A percentile compares a stretch with the other conserved stretches of the same genome.
phyloP scores from a whole-genome alignment of 139 green algal species.

The Edaphochlamys debaryana region DNA sequence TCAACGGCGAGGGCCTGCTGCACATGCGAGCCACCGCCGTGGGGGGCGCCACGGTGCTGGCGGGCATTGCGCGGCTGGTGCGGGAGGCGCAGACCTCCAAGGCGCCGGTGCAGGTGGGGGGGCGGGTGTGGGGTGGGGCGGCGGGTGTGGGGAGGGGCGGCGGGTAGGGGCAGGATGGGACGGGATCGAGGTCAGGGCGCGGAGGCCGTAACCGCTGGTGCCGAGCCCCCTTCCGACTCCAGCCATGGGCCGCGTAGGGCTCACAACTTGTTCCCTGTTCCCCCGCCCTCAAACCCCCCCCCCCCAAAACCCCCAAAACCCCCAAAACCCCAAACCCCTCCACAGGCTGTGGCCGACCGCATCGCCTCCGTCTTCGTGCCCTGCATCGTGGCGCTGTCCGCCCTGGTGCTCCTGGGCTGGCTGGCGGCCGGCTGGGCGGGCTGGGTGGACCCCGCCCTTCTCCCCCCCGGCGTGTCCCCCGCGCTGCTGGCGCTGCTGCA shows the following conservation, averaged over 20 bases:
- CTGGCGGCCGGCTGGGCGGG: neutral
- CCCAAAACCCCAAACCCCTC: too few relatives aligned
- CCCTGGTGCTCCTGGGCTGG: constrained; percentile 37
- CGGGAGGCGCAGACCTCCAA: constrained; percentile 92
- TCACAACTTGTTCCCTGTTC: too few relatives aligned
- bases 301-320: too few relatives aligned
- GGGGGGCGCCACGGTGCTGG: constrained; percentile 81
- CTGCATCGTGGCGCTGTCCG: constrained; percentile 68
- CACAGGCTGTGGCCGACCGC: constrained; percentile 83
- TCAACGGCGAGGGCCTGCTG: constrained; percentile 80
- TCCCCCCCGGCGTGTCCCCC: constrained; percentile 76
- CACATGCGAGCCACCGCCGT: constrained; percentile 66
- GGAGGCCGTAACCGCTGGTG: too few relatives aligned
- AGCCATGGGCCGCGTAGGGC: too few relatives aligned
- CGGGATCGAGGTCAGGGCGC: too few relatives aligned
- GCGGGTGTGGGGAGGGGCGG: too few relatives aligned
- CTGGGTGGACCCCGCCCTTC: constrained; percentile 12
- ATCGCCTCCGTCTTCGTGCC: constrained; percentile 92
- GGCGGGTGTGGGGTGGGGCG: neutral
- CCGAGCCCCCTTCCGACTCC: constrained; percentile 44
- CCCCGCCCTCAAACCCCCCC: too few relatives aligned
- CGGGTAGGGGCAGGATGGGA: too few relatives aligned
- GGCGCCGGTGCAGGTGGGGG: constrained; percentile 88
- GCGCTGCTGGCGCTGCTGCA: constrained; percentile 89
- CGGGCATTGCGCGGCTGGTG: constrained; percentile 94